Base-by-base conservation (phyloP, 148 eudicot species). In the Rhododendron williamsianum region DNA sequence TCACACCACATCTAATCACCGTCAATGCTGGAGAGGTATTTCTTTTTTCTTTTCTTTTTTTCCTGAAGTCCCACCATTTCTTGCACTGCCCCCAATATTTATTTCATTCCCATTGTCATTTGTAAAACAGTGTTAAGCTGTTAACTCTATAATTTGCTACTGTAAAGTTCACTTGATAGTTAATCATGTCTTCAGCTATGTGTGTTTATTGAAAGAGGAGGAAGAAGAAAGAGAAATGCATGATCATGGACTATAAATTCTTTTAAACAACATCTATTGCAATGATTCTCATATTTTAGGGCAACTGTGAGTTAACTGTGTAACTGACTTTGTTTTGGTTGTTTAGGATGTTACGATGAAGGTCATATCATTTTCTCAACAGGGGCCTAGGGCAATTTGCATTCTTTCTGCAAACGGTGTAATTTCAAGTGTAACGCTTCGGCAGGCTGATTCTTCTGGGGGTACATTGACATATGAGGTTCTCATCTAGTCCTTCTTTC, bases 401-500 rank as follows among this genome's bases (percentile, higher is more conserved):
- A 92, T 97, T 84, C 92, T 97, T 65, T 97, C 99, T 65, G 99
- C 99, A 80, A 95, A 87, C 83, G 99, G 99, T 56, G 90, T 91
- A 51, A 91, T 97, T 92, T 95, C 98, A 46, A 97, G 97, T 80
- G 99, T 97, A 82, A 95, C 99, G 58, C 98, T 97, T 82, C 98
- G 97, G 23, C 99, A 97, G 84, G 94, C 99, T 60, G 96, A 93
- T 91, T 92, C 98, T 58, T 97, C 99, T 46, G 99, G 99, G 83
- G 99, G 99, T 80, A 97, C 98, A 83, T 88, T 97, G 92, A 97
- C 99, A 80, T 97, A 95, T 85, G 99, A 97, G 99, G 99, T 97
- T 83, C 84, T 77, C 67, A 82, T 41, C 76, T 76, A 46, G 54
- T 56, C 25, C 80, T 78, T 63, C 80, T 78, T 63, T 60, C 10